These are phyloP conservation scores for Polytrichum formosum DNA, from an alignment of 225 moss, liverwort and hornwort species.

Conservation along the genomic window DNA sequence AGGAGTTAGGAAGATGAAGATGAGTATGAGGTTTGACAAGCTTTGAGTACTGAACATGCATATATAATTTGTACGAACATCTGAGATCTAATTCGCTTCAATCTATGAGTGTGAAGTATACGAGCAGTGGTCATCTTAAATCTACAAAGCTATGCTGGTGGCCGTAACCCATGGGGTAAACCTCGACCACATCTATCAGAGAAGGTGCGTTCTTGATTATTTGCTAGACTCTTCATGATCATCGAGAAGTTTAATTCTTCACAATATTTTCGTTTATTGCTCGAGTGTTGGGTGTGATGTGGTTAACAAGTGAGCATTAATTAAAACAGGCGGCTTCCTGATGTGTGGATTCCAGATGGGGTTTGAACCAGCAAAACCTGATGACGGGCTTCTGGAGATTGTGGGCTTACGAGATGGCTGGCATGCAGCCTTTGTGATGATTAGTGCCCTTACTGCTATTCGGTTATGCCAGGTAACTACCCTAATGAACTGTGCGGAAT, in stretches of 20 bases:
- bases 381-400: constrained; percentile 64
- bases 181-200: constrained; percentile 24
- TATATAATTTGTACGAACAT: too few relatives aligned
- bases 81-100: too few relatives aligned
- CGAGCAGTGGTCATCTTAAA: constrained; percentile 55
- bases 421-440: constrained; percentile 62
- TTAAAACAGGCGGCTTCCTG: too few relatives aligned
- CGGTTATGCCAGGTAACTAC: constrained; percentile 52
- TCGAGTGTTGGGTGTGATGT: too few relatives aligned
- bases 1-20: too few relatives aligned
- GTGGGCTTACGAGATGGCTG: constrained; percentile 61
- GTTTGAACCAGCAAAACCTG: constrained; percentile 29
- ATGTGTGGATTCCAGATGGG: constrained; percentile 21
- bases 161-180: constrained; percentile 63
- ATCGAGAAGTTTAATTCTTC: too few relatives aligned
- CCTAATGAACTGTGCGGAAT: too few relatives aligned
- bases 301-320: too few relatives aligned
- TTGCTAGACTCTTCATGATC: background rate
- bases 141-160: constrained; percentile 65
- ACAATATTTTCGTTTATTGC: too few relatives aligned
- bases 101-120: constrained; percentile 25
- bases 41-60: too few relatives aligned
- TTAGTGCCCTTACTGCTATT: constrained; percentile 46
- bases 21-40: too few relatives aligned
- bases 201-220: constrained; percentile 27